A percentile compares a stretch with the other conserved stretches of the same genome.
phyloP scores from a whole-genome alignment of 805 yeast species.

The Jamesozyma hellenica region DNA sequence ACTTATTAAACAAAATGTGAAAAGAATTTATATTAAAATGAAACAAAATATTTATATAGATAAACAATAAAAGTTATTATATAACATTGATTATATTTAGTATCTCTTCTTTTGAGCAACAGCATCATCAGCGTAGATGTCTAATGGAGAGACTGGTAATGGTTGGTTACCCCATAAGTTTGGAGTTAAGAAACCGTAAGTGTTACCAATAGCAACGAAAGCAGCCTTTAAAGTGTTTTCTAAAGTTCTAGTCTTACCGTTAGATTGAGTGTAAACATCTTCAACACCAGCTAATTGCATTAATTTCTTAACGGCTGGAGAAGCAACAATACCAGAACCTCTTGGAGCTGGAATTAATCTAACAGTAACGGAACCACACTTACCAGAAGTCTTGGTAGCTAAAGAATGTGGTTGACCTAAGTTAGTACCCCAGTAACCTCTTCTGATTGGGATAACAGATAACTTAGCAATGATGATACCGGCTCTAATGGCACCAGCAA shows the following conservation, averaged over 20 bases:
- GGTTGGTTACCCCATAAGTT: constrained; percentile 90
- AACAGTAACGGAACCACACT: constrained; percentile 98
- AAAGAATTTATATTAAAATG: background rate
- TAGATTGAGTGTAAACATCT: constrained; percentile 97
- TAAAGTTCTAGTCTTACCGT: constrained; percentile 98
- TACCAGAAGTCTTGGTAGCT: constrained; percentile 96
- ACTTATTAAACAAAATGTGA: too few species aligned
- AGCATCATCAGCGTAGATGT: constrained; percentile 83
- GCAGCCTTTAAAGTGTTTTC: constrained; percentile 99
- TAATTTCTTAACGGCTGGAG: constrained; percentile 98
- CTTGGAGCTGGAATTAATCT: constrained; percentile 99
- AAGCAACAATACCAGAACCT: constrained; percentile 99
- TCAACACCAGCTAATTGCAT: constrained; percentile 99
- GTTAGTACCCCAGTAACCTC: constrained; percentile 99
- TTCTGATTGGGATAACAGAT: constrained; percentile 97
- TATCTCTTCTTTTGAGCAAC: constrained; percentile 64
- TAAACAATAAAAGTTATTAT: background rate
- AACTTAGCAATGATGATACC: constrained; percentile 99
- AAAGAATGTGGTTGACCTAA: constrained; percentile 99
- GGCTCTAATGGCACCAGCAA: constrained; percentile 99
- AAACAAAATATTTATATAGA: background rate
- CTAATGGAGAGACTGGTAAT: constrained; percentile 87
- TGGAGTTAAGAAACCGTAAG: constrained; percentile 99
- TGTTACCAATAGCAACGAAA: constrained; percentile 98
- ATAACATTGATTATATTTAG: constrained; percentile 33